Base-by-base conservation (phyloP, 495 filamentous ascomycete genomes). In the Pseudevernia furfuracea region DNA sequence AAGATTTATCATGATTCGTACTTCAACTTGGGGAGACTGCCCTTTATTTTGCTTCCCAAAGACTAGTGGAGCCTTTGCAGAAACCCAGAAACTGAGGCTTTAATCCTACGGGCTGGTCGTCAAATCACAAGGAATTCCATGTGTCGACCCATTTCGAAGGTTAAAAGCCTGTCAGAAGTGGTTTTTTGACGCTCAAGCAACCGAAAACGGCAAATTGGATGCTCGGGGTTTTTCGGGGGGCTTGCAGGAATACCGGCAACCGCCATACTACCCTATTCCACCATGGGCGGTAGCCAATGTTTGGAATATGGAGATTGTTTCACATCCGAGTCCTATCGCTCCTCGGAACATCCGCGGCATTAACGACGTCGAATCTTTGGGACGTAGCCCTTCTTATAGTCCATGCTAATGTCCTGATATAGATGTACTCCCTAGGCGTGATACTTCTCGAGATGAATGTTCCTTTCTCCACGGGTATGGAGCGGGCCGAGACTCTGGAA, bases 361-460 rank as follows among this genome's bases (percentile, higher is more conserved):
- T 10, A 9, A 39, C 37, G 10, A 14, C 37, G 37, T 39, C 37
- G 37, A 39, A 11, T 10, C 9, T 39, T n/a, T 12, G n/a, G 10
- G 3, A 48, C 7, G 3, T 25, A 25, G 3, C 21, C 9, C 7
- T 14, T 23, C 0, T 2, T 19, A 5, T 1, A 17, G 49, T 30
- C 4, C 5, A 53, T 30, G 49, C 49, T 53, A 53, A 53, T 8
- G 28, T 15, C 6, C 7, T 30, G 49, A 53, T 32, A 32, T 53
- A 53, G 49, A 96, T 98, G 93, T 98, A 91, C 71, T 97, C 95
- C 1, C 78, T 98, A 37, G 94, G 94, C 14, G 88, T 98, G 55
- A 97, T 98, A 63, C 96, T 98, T 75, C 96, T 97, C 68, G 94
- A 98, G 73, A 97, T 98, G 93, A 94, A 89, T 66, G 86, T 92